Base-by-base conservation (phyloP, 495 filamentous ascomycete species). In the Penicillium silybi region DNA sequence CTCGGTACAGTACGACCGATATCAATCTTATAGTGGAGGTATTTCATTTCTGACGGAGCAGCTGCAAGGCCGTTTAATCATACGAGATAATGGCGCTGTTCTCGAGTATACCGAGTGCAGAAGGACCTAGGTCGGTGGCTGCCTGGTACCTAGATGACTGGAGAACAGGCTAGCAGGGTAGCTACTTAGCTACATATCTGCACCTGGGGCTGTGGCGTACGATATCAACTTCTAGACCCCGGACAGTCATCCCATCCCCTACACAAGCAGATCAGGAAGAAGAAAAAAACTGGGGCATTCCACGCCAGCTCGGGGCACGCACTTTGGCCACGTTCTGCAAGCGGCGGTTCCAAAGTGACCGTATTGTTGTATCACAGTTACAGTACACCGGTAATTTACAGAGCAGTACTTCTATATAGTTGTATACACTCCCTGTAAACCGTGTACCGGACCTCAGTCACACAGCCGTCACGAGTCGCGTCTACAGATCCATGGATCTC, bases 401-500 rank as follows among this genome's bases (percentile, higher is more conserved):
- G 5, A 15, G 4, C 0, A 46, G 55, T 62, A 64, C 58, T 45
- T 62, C 2, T 26, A 6, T 32, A 11, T 4, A 8, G 13, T 17
- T 2, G 2, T 16, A 9, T 6, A 2, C 7, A 4, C 1, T n/a
- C 10, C 11, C 37, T 39, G 4, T 17, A 39, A 7, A 19, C 5
- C 8, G n/a, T 16, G 48, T 51, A 44, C 27, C 17, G 16, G 42
- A 11, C 40, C n/a, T 4, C 5, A 46, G 62, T 64, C 49, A 44
- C 50, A 29, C 44, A 49, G 48, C 25, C 19, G 58, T 64, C 47
- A 34, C 23, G 44, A 62, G 58, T 59, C 62, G 62, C 62, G 62
- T 65, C 59, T 50, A 53, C 62, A 62, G 62, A 65, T 59, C 62
- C 62, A 65, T 65, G 62, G 62, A 59, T 65, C 62, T 65, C 59